phyloP scores from a whole-genome alignment of 768 basidiomycete genomes.

The Leccinum boreale region DNA sequence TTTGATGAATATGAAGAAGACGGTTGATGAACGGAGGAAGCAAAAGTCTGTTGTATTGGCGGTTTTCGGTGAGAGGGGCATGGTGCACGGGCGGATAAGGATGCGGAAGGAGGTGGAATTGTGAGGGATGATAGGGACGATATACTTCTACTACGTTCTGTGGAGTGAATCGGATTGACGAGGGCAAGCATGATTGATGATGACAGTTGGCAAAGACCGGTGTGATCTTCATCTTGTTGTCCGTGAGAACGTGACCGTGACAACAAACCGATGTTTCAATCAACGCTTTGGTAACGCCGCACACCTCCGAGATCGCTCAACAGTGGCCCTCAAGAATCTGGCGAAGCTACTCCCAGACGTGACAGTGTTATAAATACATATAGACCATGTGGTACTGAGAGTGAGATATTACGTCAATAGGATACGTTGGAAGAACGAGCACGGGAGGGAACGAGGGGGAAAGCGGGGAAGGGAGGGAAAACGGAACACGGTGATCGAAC shows the following conservation, averaged over 20 bases:
- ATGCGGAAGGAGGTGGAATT: not conserved
- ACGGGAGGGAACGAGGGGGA: not conserved
- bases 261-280: not conserved
- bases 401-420: not conserved
- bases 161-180: constrained; percentile 38
- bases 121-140: constrained; percentile 9
- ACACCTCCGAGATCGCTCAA: not conserved
- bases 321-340: too few species aligned
- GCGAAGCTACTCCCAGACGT: too few species aligned
- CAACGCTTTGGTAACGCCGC: not conserved
- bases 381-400: not conserved
- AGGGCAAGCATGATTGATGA: constrained; percentile 45
- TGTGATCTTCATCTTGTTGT: constrained; percentile 7
- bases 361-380: too few species aligned
- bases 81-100: constrained; percentile 21
- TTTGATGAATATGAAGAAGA: constrained; percentile 18
- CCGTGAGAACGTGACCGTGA: constrained; percentile 28
- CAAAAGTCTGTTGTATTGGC: constrained; percentile 24
- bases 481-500: constrained; percentile 12
- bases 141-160: constrained; percentile 30
- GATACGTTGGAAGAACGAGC: not conserved
- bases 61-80: constrained; percentile 29
- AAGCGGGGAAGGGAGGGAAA: not conserved
- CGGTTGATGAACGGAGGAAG: constrained; percentile 25
- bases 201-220: constrained; percentile 14